Evolutionary conservation across 1,284 basidiomycete species (phyloP).

Genomic region (Earliella scabrosa): DNA sequence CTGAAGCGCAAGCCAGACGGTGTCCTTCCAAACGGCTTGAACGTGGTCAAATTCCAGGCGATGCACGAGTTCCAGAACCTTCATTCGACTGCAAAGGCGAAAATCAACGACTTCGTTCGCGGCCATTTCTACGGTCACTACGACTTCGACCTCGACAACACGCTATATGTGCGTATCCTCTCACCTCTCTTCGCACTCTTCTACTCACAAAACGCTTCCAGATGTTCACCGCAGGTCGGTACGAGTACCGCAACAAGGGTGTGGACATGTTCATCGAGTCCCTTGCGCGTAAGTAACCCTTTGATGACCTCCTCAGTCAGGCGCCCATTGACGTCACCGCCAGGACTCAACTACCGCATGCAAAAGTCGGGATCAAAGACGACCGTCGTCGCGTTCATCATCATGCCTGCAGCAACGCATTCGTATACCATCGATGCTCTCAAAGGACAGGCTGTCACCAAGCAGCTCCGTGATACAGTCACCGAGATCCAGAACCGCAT

Average conservation of each 20-base stretch:
- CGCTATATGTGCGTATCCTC: conserved; percentile 76
- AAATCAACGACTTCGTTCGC: conserved; percentile 97
- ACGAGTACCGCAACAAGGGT: conserved; percentile 99
- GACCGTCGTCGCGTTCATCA: conserved; percentile 97
- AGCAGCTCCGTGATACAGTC: conserved; percentile 94
- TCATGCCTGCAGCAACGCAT: conserved; percentile 96
- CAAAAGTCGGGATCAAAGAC: conserved; percentile 80
- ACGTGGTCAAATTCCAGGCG: conserved; percentile 95
- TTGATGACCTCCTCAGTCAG: conserved; percentile 3
- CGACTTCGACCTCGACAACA: conserved; percentile 95
- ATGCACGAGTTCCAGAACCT: conserved; percentile 98
- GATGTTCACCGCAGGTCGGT: conserved; percentile 99
- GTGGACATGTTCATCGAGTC: conserved; percentile 99
- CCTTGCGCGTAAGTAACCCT: conserved; percentile 70
- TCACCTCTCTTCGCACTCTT: neutral
- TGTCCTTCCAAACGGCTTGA: conserved; percentile 96
- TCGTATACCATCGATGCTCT: conserved; percentile 98
- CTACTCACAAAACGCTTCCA: conserved; percentile 29
- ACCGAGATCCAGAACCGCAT: conserved; percentile 94
- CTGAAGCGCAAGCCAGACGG: conserved; percentile 98
- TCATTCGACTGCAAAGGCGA: conserved; percentile 90
- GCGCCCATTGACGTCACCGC: neutral
- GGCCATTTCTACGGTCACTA: conserved; percentile 99
- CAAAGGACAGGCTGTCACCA: conserved; percentile 98
- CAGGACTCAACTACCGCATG: conserved; percentile 84